A percentile compares a stretch with the other conserved stretches of the same genome.
These are phyloP conservation scores for Lachnellula arida DNA, from an alignment of 2,329 filamentous ascomycete genomes.

Conservation along the genomic window DNA sequence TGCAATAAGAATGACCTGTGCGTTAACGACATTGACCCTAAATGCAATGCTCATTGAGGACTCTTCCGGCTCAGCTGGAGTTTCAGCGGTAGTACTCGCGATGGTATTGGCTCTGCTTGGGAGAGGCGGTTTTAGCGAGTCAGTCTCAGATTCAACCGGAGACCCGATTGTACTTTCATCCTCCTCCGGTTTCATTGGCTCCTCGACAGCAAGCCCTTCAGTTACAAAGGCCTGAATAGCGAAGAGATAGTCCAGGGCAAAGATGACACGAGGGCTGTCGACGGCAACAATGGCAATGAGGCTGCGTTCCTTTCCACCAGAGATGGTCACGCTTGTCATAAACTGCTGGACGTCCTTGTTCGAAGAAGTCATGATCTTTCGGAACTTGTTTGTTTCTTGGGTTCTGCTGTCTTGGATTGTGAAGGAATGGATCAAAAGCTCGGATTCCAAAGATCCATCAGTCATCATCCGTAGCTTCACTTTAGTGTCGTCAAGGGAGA, in stretches of 20 bases:
- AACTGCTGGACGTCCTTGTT: constrained; percentile 96
- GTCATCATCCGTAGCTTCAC: constrained; percentile 91
- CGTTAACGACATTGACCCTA: constrained; percentile 89
- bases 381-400: constrained; percentile 88
- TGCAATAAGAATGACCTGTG: constrained; percentile 92
- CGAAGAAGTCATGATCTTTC: constrained; percentile 95
- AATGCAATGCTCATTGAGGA: constrained; percentile 73
- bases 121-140: constrained; percentile 40
- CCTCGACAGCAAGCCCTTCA: constrained; percentile 63
- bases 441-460: constrained; percentile 85
- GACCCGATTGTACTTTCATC: constrained; percentile 52
- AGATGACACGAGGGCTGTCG: constrained; percentile 90
- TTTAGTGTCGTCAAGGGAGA: constrained; percentile 88
- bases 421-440: constrained; percentile 89
- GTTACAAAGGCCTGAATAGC: constrained; percentile 80
- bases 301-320: constrained; percentile 73
- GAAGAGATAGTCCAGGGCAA: constrained; percentile 93
- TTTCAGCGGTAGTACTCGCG: constrained; percentile 21
- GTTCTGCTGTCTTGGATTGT: constrained; percentile 91
- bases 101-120: constrained; percentile 21
- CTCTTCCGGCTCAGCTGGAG: constrained; percentile 27
- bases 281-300: constrained; percentile 89
- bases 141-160: constrained; percentile 54
- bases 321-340: constrained; percentile 95
- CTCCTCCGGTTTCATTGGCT: constrained; percentile 45